Base-by-base conservation (phyloP, 2,329 filamentous ascomycete species). In the Diaporthe sp. region DNA sequence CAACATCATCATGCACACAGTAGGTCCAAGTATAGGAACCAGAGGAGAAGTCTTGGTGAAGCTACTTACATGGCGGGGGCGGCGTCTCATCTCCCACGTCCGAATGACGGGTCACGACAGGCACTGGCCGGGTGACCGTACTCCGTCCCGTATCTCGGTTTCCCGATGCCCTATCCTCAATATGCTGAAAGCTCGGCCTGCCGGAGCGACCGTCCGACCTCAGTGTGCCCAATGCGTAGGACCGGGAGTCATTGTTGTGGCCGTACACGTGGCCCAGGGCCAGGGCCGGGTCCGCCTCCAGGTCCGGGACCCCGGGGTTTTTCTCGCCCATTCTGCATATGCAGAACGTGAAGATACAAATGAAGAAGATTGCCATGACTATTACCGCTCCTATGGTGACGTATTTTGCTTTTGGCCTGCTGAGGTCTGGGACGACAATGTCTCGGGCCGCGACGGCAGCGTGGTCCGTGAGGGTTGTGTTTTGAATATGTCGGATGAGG, bases 61-160 rank as follows among this genome's bases (percentile, higher is more conserved):
- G 25, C 17, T 47, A 25, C 60, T 66, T 66, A 66, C 60, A 66
- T 8, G 60, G 60, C 7, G 60, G 60, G 6, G 60, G 60, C 3
- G 57, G 35, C 13, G 54, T 3, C 13, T 10, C 28, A 1, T 57
- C 38, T 33, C 3, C 1, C 25, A 4, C 2, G 8, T 47, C 28
- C 3, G 17, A 0, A 12, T 1, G 5, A 33, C 17, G 10, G 6
- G 25, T 33, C 25, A n/a, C 25, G 1, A 15, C 60, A 0, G 60
- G 25, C 17, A 17, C 40, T 2, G 57, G 60, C 15, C 33, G 15
- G 9, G 55, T n/a, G 17, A 58, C 55, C 19, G 10, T 5, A 42
- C 1, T 28, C 13, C 25, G 25, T 8, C 25, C 17, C 25, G 15
- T 15, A 15, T 1, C 9, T 17, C 4, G 7, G 17, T 25, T 17